Conservation (phyloP, 768 basidiomycete species). For the Tylopilus vinaceipallidus region DNA sequence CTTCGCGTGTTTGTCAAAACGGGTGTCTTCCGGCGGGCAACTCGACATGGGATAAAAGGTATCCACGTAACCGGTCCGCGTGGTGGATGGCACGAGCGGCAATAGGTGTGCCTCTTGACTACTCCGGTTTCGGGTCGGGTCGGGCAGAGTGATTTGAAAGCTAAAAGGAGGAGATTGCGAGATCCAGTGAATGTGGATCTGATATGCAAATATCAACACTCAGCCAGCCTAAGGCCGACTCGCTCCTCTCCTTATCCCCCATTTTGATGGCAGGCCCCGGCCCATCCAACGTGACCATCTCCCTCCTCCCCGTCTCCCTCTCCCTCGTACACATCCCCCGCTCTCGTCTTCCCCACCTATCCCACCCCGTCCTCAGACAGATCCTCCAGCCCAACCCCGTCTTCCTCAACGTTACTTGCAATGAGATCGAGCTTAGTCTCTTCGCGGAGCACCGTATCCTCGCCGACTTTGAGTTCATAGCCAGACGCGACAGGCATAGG, state of each 20-base stretch:
- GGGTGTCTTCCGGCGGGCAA: too few relatives aligned
- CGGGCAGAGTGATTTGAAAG: slow-evolving; percentile 1
- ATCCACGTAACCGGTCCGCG: too few relatives aligned
- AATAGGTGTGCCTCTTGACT: background rate
- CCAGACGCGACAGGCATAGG: slow-evolving; percentile 52
- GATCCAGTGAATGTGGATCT: slow-evolving; percentile 5
- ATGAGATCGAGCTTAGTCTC: slow-evolving; percentile 74
- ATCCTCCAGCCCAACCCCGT: slow-evolving; percentile 63
- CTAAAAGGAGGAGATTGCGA: background rate
- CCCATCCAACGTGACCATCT: slow-evolving; percentile 50
- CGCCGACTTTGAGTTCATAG: slow-evolving; percentile 59
- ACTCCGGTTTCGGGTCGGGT: background rate
- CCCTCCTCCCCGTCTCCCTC: slow-evolving; percentile 68
- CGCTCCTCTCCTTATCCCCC: slow-evolving; percentile 10
- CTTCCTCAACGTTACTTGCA: slow-evolving; percentile 76
- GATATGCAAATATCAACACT: slow-evolving; percentile 14
- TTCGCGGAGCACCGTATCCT: slow-evolving; percentile 63
- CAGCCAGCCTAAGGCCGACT: slow-evolving; percentile 1
- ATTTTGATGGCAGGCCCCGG: slow-evolving; percentile 25
- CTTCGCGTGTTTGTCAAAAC: too few relatives aligned
- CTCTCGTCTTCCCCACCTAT: slow-evolving; percentile 56
- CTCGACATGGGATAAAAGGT: too few relatives aligned
- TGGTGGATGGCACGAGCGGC: background rate
- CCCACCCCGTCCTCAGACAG: slow-evolving; percentile 63
- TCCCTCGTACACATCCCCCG: slow-evolving; percentile 76